These are phyloP conservation scores for Silene conica DNA, from an alignment of 148 eudicot genomes.

Conservation along the genomic window DNA sequence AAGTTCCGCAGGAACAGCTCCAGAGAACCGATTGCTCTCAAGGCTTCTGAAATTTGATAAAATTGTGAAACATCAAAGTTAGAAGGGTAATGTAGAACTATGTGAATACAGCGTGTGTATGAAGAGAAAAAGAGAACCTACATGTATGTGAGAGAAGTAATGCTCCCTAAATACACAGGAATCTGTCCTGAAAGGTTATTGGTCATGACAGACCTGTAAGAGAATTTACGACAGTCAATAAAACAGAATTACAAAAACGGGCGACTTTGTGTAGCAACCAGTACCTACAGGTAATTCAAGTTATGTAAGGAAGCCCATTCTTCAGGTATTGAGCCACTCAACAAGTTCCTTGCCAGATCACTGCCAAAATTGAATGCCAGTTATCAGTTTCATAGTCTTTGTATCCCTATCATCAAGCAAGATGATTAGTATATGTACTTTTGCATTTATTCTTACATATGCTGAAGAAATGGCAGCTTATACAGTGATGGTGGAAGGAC, in stretches of 20 bases:
- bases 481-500: conserved; percentile 22
- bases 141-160: conserved; percentile 37
- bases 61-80: background rate
- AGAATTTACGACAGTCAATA: background rate
- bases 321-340: conserved; percentile 43
- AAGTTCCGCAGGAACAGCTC: conserved; percentile 45
- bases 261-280: background rate
- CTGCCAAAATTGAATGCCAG: conserved; percentile 23
- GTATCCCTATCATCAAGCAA: background rate
- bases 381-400: background rate
- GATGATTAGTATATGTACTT: background rate
- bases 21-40: conserved; percentile 39
- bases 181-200: conserved; percentile 58
- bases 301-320: conserved; percentile 42
- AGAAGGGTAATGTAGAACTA: background rate
- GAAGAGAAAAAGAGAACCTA: conserved; percentile 18
- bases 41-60: conserved; percentile 34
- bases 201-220: conserved; percentile 29
- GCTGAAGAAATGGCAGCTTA: conserved; percentile 16
- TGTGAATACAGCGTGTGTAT: background rate
- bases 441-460: conserved; percentile 8
- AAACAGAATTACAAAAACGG: background rate
- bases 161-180: conserved; percentile 44
- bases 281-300: background rate
- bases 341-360: conserved; percentile 37